These are phyloP conservation scores for Mortierella sp. DNA, from an alignment of 371 early-diverging fungal genomes.

Conservation along the genomic window DNA sequence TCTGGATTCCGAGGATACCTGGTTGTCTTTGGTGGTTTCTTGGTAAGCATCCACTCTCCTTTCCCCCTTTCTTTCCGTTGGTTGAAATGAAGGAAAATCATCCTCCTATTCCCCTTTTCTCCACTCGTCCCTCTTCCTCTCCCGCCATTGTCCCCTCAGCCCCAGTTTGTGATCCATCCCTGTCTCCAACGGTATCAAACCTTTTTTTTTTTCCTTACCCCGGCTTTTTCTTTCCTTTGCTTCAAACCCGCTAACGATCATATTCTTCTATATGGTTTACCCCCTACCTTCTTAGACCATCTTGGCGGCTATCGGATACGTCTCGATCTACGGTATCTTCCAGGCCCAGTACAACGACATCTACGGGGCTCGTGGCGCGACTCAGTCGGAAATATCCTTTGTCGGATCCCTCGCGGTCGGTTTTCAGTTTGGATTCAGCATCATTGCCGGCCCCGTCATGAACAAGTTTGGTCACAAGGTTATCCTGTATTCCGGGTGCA, in stretches of 20 bases:
- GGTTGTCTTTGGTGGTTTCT: conserved; percentile 61
- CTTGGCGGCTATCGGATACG: conserved; percentile 53
- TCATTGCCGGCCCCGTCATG: conserved; percentile 64
- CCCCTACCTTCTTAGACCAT: conserved; percentile 24
- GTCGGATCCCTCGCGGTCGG: conserved; percentile 48
- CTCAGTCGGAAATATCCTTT: conserved; percentile 42
- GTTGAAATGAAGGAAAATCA: no score
- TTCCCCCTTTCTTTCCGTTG: no score
- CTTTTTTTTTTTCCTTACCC: conserved; percentile 18
- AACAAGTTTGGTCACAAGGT: conserved; percentile 66
- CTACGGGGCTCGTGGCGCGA: conserved; percentile 30
- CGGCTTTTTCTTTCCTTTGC: conserved; percentile 13
- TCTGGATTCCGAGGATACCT: conserved; percentile 63
- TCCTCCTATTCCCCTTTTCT: background rate
- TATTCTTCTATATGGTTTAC: background rate
- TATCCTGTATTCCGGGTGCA: conserved; percentile 63
- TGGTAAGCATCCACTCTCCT: conserved; percentile 45
- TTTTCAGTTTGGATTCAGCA: conserved; percentile 56
- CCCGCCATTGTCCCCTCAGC: background rate
- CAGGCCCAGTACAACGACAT: conserved; percentile 41
- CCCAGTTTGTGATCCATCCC: background rate
- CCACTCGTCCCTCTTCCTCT: background rate
- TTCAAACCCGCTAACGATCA: background rate
- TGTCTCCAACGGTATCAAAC: background rate
- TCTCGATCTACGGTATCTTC: conserved; percentile 56